These are phyloP conservation scores for Allium cepa DNA, from an alignment of 106 monocot species.

Conservation along the genomic window DNA sequence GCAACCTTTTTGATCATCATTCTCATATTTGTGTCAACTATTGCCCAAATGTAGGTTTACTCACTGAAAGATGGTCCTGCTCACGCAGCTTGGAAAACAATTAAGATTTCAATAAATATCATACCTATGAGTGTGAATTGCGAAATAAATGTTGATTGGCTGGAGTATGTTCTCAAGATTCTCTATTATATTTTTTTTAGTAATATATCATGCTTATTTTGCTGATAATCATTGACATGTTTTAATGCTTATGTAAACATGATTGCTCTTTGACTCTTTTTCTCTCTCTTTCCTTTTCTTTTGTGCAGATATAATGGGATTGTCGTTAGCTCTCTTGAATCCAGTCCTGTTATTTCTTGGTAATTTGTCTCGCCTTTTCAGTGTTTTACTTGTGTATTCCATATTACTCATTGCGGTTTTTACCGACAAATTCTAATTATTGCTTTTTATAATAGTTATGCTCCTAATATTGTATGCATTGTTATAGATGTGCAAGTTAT, in stretches of 20 bases:
- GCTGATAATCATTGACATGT: not conserved
- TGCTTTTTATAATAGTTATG: too few species aligned
- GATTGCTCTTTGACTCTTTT: not conserved
- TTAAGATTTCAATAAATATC: conserved; percentile 41
- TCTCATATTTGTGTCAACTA: not conserved
- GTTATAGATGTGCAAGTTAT: too few species aligned
- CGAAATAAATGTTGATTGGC: conserved; percentile 59
- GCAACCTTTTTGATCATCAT: not conserved
- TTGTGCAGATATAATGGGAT: conserved; percentile 88
- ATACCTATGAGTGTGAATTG: conserved; percentile 24
- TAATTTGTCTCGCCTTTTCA: conserved; percentile 11
- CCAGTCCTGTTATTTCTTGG: conserved; percentile 61
- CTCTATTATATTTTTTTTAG: not conserved
- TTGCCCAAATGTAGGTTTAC: conserved; percentile 50
- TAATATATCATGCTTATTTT: not conserved
- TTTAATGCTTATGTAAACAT: not conserved
- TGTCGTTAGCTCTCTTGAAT: conserved; percentile 62
- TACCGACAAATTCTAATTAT: too few species aligned
- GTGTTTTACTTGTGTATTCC: too few species aligned
- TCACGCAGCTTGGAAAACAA: conserved; percentile 39
- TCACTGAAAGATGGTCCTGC: conserved; percentile 67
- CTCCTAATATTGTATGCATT: too few species aligned
- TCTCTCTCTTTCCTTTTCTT: conserved; percentile 8
- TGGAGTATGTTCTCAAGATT: conserved; percentile 45
- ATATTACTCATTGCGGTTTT: too few species aligned